Evolutionary conservation across 1,284 basidiomycete species (phyloP), one percentile per base, ranked within the genome.

Genomic region (Stygiomarasmius scandens): DNA sequence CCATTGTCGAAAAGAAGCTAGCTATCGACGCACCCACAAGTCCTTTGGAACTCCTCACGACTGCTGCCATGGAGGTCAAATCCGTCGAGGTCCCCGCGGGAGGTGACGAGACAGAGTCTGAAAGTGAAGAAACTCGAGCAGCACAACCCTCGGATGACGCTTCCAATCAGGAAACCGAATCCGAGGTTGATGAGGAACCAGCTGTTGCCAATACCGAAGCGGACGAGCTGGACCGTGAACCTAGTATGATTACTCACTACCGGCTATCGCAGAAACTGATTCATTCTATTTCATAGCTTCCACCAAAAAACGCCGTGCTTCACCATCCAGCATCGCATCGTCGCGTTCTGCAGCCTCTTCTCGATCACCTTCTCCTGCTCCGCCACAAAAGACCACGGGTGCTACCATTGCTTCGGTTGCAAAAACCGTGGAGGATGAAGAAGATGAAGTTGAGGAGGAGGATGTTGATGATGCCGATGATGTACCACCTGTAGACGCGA

Each of bases 371-470:
- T 41, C 38, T 16, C 38, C 38, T 8, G 16, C 38, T 41, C 4
- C 12, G 38, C 25, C 12, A 54, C 22, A 41, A 43, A n/a, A 54
- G 24, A 23, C 22, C 14, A 32, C 11, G 51, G 27, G 48, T 34
- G 47, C 45, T 27, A 43, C 19, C 44, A 12, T 48, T 43, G 46
- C 43, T 38, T n/a, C n/a, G n/a, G 55, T 49, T 38, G 61, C 27
- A 9, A 27, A 32, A 38, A 61, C 67, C 38, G 65, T 58, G 12
- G 67, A 71, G 22, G 71, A 72, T 41, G 67, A 69, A 19, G 70
- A 69, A 44, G 56, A 65, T 12, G 62, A 61, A 27, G 61, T 47
- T 16, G 61, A 63, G 24, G 63, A 56, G n/a, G 62, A 67, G 19
- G 66, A 67, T 25, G 65, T 63, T 23, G 70, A 63, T 41, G 48